Base-by-base conservation (phyloP, 352 stramenopile species). In the Globisporangium uncinulatum region DNA sequence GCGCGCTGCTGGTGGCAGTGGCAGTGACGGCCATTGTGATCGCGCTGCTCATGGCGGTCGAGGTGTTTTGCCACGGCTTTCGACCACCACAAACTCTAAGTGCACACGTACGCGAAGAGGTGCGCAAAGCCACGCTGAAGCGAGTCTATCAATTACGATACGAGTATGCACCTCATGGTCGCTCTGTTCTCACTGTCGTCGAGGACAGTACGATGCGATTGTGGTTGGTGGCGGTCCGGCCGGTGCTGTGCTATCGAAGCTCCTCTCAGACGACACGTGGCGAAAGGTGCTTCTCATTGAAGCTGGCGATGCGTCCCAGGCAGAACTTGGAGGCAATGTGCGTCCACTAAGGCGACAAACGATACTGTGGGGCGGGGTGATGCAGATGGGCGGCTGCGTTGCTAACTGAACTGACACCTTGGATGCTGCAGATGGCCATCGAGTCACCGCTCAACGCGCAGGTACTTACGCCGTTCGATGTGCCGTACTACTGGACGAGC, bases 401-500 rank as follows among this genome's bases (percentile, higher is more conserved):
- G 24, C 19, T 34, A 15, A 52, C 24, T 37, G 11, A 52, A 3
- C 2, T 8, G 24, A 20, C 32, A 14, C 34, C 50, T 29, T 17
- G 2, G 14, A 34, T 9, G 2, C 48, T 24, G 7, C 46, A 85
- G 74, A 21, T 66, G 21, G 59, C 66, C 6, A 78, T 89, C 34
- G 43, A 56, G n/a, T 74, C 63, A 13, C 50, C 61, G 8, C 29
- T 62, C 9, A 88, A 89, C 36, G 52, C 55, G 9, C 69, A 73
- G 13, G 44, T 51, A 0, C 73, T 93, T 47, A 95, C 86, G 10
- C 70, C 76, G 10, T 94, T 92, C 31, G 87, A 96, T 47, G 71
- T 96, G 19, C 87, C 87, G 21, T 89, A 87, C 62, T 86, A 93
- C 59, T 96, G 87, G 87, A 85, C 70, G 1, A 86, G 71, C 55